Base-by-base conservation (phyloP, 371 early-diverging fungal genomes). In the Syncephalastrum sp. region DNA sequence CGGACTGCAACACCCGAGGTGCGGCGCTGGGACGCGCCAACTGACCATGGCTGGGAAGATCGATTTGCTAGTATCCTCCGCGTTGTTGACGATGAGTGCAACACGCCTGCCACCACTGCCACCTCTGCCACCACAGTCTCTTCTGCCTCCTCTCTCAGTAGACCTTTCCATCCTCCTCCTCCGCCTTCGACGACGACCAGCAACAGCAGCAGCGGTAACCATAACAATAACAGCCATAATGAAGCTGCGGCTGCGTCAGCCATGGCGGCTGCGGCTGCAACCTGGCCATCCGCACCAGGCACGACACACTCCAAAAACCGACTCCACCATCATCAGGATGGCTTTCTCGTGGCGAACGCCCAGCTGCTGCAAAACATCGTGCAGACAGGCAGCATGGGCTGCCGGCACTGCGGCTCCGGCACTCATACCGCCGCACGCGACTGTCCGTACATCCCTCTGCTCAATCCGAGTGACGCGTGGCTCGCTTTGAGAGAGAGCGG, bases 1-100 rank as follows among this genome's bases (percentile, higher is more conserved):
- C 38, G 38, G 38, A 12, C 3, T 33, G 38, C 38, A 33, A 10
- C 8, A 10, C 38, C 38, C 38, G 38, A 33, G 12, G 38, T 10
- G 38, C 38, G 38, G 2, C 38, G 38, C 12, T 33, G 38, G 38
- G 38, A 33, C 38, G 12, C 38, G 12, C 7, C 38, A 1, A 10
- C 38, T 33, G 38, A 33, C 38, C 50, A 42, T 23, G 19, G 19
- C 6, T 54, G 53, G 54, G 63, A 63, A 57, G 63, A 63, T 7
- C 57, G 54, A 14, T 63, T 57, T 48, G 47, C 54, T 3, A 63
- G 63, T 21, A 63, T 63, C 27, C 44, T 63, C 10, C 57, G 50
- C 19, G 57, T 63, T 1, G 54, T 63, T 7, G 63, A 57, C 7
- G 58, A 63, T 19, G 63, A 63, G 7, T 27, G 21, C 19, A 25